Evolutionary conservation across 345 rosid species (phyloP).

Genomic region (Chamaenerion angustifolium): DNA sequence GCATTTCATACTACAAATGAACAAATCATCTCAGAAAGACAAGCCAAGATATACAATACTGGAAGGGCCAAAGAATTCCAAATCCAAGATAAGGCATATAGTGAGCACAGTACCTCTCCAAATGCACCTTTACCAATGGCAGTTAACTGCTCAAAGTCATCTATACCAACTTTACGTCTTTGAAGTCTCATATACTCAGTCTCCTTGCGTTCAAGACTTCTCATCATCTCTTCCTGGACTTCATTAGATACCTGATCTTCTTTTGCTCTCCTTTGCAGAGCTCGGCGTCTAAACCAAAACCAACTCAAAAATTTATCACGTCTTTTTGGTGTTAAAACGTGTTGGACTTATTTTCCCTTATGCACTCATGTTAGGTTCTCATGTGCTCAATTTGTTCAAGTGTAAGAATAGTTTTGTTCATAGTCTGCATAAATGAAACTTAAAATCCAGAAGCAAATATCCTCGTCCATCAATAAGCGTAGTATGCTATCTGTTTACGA

Average conservation of each 20-base stretch:
- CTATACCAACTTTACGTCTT: conserved; percentile 88
- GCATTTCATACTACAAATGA: no score
- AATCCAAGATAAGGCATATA: background rate
- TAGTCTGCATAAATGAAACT: no score
- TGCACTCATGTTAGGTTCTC: no score
- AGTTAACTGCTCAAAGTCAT: conserved; percentile 81
- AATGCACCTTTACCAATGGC: conserved; percentile 95
- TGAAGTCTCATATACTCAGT: conserved; percentile 92
- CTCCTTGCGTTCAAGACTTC: conserved; percentile 72
- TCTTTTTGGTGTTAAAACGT: no score
- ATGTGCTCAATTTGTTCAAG: no score
- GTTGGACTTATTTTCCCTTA: background rate
- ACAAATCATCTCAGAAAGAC: no score
- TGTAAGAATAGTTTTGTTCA: no score
- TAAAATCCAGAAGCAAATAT: no score
- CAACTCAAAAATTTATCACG: background rate
- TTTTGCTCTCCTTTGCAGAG: conserved; percentile 69
- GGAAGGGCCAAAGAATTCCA: background rate
- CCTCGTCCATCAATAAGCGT: no score
- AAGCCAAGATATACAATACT: background rate
- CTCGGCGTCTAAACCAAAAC: conserved; percentile 39
- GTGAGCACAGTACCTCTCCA: conserved; percentile 53
- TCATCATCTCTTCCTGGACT: conserved; percentile 82
- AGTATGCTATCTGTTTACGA: no score
- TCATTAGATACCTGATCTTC: conserved; percentile 78